These are phyloP conservation scores for Chenopodium album DNA, from an alignment of 148 eudicot species.

Conservation along the genomic window DNA sequence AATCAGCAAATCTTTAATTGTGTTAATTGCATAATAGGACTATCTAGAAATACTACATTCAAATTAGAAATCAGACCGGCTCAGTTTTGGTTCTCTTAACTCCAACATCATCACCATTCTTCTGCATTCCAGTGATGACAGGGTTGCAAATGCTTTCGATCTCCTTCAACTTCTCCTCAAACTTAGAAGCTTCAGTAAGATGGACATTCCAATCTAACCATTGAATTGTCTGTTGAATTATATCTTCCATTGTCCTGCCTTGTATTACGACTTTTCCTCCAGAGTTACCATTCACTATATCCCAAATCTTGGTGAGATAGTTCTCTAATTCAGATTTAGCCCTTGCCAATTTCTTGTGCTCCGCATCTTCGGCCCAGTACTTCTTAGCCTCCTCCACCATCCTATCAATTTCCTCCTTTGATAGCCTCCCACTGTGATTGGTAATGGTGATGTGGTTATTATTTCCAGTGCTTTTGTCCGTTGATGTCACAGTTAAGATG, in stretches of 20 bases:
- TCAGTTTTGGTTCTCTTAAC: too few species aligned
- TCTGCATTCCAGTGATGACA: neutral
- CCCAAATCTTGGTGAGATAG: too few species aligned
- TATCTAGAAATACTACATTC: too few species aligned
- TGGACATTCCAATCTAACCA: neutral
- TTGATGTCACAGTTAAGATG: neutral
- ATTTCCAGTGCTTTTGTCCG: neutral
- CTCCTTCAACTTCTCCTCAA: neutral
- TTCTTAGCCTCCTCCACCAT: neutral
- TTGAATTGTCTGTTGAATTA: neutral
- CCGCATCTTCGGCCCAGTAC: neutral
- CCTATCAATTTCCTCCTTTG: too few species aligned
- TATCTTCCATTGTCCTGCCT: neutral
- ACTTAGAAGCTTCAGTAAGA: neutral
- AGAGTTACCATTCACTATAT: neutral
- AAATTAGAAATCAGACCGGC: too few species aligned
- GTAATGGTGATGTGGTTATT: neutral
- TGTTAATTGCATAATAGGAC: too few species aligned
- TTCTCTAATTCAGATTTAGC: neutral
- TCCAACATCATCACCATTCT: neutral
- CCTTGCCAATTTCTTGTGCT: neutral
- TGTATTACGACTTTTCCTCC: neutral
- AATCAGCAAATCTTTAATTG: too few species aligned
- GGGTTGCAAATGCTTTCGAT: neutral
- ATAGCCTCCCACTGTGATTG: neutral